phyloP scores from a whole-genome alignment of 345 rosid genomes.

The Arabis hirsuta region DNA sequence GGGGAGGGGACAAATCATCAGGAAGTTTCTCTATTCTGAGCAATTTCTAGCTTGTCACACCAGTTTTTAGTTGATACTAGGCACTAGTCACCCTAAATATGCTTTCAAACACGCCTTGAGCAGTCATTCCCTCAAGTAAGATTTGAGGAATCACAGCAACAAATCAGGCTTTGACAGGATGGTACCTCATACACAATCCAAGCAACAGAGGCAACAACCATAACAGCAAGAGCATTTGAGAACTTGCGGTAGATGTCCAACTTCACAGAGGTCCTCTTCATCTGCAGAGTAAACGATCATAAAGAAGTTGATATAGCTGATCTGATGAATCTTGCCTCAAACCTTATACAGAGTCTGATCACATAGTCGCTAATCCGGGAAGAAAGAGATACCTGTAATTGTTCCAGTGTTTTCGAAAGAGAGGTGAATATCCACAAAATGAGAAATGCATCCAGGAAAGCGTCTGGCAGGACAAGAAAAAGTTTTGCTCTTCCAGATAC shows the following conservation, averaged over 20 bases:
- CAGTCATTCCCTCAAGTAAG: conserved; percentile 15
- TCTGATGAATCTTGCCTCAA: conserved; percentile 14
- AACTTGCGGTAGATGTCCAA: conserved; percentile 93
- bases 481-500: conserved; percentile 89
- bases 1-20: conserved; percentile 27
- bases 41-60: not conserved
- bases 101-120: not conserved
- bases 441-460: conserved; percentile 92
- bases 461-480: conserved; percentile 87
- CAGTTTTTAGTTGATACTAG: conserved; percentile 5
- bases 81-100: conserved; percentile 2
- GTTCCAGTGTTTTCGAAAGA: conserved; percentile 83
- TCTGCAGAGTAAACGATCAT: conserved; percentile 47
- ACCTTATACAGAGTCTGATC: conserved; percentile 9
- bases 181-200: conserved; percentile 94
- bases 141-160: conserved; percentile 7
- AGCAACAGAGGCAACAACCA: conserved; percentile 83
- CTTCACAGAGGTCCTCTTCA: conserved; percentile 81
- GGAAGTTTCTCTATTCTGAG: not conserved
- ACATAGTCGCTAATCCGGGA: conserved; percentile 8
- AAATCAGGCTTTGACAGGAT: conserved; percentile 24
- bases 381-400: conserved; percentile 68
- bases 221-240: conserved; percentile 81
- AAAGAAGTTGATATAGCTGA: conserved; percentile 1
- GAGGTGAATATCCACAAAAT: conserved; percentile 94